Base-by-base conservation (phyloP, 2,329 filamentous ascomycete genomes). In the Colletotrichum magnum region DNA sequence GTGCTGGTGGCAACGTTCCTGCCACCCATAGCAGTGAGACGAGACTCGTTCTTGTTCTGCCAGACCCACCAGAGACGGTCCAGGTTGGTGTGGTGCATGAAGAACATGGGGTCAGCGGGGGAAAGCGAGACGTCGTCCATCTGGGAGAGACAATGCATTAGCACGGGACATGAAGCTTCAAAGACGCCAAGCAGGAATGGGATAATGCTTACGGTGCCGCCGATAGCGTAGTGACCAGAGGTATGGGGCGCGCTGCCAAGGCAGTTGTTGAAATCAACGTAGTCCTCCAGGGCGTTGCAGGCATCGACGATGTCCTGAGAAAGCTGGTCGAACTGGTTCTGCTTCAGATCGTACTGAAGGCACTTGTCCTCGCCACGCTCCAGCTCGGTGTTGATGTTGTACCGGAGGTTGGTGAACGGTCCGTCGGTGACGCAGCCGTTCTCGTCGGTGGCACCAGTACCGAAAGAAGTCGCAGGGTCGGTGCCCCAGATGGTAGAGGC, bases 401-500 rank as follows among this genome's bases (percentile, higher is more conserved):
- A 26, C 1, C 15, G 18, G 12, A 70, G 9, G 0, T 73, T 70
- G 0, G 71, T 72, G 50, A 75, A 78, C 0, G 76, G 74, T 0
- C 76, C 75, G 3, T 52, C 72, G 43, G 70, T 59, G 16, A 77
- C 65, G 21, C 75, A 77, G 9, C 74, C 64, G 36, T 69, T 41
- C 28, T 16, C 58, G 18, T 62, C 43, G 15, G 71, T 71, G 13
- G 65, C 69, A 24, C 73, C 56, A 6, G 74, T 75, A 15, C 79
- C 79, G 59, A 80, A 80, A 13, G 48, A 53, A 15, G 64, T 7
- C 75, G 79, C n/a, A 73, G 73, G 6, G 70, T 64, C 10, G 73
- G 57, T 43, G 21, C 78, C 75, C 32, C 80, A 80, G 32, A 81
- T 68, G 2, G 73, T 73, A 0, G 79, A 78, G 50, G 51, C 58